Base-by-base conservation (phyloP, 306 rosid genomes). In the Crotalaria pallida region DNA sequence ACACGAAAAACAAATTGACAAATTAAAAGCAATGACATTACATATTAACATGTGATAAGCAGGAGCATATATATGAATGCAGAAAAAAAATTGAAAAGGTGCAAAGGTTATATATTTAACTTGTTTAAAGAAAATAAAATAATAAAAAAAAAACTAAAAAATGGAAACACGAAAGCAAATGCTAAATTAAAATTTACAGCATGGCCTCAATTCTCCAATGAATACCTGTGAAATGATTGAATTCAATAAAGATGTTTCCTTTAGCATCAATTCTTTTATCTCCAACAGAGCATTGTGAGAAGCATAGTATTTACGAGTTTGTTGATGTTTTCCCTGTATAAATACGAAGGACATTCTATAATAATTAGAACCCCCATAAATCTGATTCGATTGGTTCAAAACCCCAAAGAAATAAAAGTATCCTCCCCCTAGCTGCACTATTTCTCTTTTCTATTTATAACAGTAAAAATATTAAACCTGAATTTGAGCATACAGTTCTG, bases 261-360 rank as follows among this genome's bases (percentile, higher is more conserved):
- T 94, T 21, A 84, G 61, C 96, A 91, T 91, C 89, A 91, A 72
- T 52, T 88, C 97, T 81, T 94, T 94, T 31, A 85, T 94, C 84
- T 94, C 97, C 89, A 88, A 75, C 23, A 91, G 92, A 67, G 97
- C 89, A 81, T 94, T 94, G 80, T 85, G 87, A 21, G 97, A 91
- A 33, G 89, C 88, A 78, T 90, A 94, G 63, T 80, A 83, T 84
- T 86, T 88, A 58, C 83, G 89, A 29, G 98, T 94, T 67, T 90
- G 96, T 55, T 77, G 80, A 80, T 82, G 96, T 62, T 87, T 94
- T 50, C 88, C 95, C 91, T 94, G 85, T 40, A 62, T 31, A 79
- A 65, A 27, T 34, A 47, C 16, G 73, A 48, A 67, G 24, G 70
- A 43, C 69, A 34, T 36, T 38, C 43, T 36, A 65, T 6, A 61